phyloP scores from a whole-genome alignment of 495 filamentous ascomycete species.

The Penicillium subrubescens region DNA sequence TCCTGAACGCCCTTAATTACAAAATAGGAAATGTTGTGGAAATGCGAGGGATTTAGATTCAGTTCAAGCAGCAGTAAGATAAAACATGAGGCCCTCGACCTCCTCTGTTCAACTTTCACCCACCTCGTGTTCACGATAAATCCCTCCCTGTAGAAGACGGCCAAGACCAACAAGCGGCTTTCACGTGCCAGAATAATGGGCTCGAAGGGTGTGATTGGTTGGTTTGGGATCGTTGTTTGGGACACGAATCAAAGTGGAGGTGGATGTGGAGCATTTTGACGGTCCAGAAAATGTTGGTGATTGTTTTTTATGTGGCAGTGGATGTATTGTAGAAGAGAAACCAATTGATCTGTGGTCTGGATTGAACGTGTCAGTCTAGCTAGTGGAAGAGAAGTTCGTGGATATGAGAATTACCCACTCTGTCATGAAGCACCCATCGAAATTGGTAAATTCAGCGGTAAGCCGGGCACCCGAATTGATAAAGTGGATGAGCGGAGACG shows the following conservation, averaged over 20 bases:
- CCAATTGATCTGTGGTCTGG: not conserved
- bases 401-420: not conserved
- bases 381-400: not conserved
- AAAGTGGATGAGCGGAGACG: not conserved
- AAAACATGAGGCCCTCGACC: not conserved
- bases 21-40: not conserved
- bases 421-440: not conserved
- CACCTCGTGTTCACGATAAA: not conserved
- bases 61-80: not conserved
- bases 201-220: not conserved
- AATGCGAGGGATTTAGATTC: not conserved
- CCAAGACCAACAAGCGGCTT: not conserved
- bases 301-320: not conserved
- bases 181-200: not conserved
- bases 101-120: not conserved
- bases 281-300: not conserved
- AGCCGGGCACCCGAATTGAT: not conserved
- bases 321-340: not conserved
- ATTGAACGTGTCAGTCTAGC: not conserved
- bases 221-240: not conserved
- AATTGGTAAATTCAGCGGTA: not conserved
- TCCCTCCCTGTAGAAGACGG: not conserved
- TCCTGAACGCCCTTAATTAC: not conserved
- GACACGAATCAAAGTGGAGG: not conserved
- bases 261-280: not conserved